These are phyloP conservation scores for Boletus smithii DNA, from an alignment of 1,284 basidiomycete genomes.

Conservation along the genomic window DNA sequence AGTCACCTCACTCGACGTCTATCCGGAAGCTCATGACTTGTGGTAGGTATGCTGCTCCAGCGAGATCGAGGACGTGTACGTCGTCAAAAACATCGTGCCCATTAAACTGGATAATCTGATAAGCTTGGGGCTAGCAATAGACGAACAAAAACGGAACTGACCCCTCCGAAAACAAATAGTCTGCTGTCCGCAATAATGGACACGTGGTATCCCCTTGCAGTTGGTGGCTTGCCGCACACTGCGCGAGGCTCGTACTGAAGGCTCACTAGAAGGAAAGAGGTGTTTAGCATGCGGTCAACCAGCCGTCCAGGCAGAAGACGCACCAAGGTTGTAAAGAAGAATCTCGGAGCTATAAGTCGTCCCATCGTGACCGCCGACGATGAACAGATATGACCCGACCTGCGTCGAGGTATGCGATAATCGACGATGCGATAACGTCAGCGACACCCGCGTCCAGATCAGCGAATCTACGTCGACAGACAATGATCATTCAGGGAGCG, in stretches of 20 bases:
- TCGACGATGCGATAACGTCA: constrained; percentile 58
- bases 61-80: constrained; percentile 80
- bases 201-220: constrained; percentile 79
- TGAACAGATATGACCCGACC: constrained; percentile 90
- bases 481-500: constrained; percentile 1
- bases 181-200: constrained; percentile 80
- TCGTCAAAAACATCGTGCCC: constrained; percentile 81
- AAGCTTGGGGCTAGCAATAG: not conserved
- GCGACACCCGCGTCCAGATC: constrained; percentile 65
- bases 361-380: constrained; percentile 87
- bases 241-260: constrained; percentile 61
- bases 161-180: constrained; percentile 82
- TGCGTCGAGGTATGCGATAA: constrained; percentile 87
- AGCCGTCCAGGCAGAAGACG: constrained; percentile 17
- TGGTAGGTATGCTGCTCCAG: constrained; percentile 86
- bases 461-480: constrained; percentile 53
- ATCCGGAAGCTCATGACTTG: constrained; percentile 77
- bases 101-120: constrained; percentile 49
- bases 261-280: constrained; percentile 48
- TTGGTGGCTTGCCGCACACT: constrained; percentile 67
- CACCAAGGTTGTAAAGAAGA: constrained; percentile 83
- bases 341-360: constrained; percentile 76
- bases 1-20: constrained; percentile 23
- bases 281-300: not conserved
- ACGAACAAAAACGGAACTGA: constrained; percentile 15